phyloP scores from a whole-genome alignment of 306 rosid genomes.

The Vigna mungo region DNA sequence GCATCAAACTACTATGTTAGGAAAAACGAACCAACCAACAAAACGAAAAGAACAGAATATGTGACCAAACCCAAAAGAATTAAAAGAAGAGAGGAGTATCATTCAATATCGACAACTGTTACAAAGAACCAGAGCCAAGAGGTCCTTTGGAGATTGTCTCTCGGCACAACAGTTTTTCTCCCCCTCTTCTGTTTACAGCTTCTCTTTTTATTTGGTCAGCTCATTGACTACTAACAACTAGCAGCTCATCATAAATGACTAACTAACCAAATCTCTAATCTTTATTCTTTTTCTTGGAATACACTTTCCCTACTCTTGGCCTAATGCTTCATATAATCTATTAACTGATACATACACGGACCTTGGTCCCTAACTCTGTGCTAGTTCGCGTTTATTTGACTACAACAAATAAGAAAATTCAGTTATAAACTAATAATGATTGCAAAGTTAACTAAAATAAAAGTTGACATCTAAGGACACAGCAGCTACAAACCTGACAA shows the following conservation, averaged over 20 bases:
- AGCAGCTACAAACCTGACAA: not conserved
- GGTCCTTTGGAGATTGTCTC: not conserved
- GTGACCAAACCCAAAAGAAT: not conserved
- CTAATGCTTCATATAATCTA: not conserved
- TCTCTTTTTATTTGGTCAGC: not conserved
- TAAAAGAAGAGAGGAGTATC: not conserved
- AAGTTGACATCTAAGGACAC: slow-evolving; percentile 17
- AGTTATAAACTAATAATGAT: too few species aligned
- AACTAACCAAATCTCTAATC: not conserved
- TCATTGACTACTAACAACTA: not conserved
- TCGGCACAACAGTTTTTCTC: not conserved
- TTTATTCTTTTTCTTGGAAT: not conserved
- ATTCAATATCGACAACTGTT: not conserved
- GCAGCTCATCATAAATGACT: not conserved
- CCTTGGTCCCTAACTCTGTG: not conserved
- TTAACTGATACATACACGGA: not conserved
- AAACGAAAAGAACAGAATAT: not conserved
- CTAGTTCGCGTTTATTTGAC: not conserved
- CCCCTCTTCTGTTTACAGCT: not conserved
- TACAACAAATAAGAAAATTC: not conserved
- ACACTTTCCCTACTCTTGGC: not conserved
- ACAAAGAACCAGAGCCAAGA: not conserved
- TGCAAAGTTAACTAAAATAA: not conserved
- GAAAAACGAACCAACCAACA: not conserved
- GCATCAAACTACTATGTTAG: not conserved